Evolutionary conservation across 2,329 filamentous ascomycete species (phyloP), one percentile per base, ranked within the genome.

Genomic region (Colletotrichum destructivum): DNA sequence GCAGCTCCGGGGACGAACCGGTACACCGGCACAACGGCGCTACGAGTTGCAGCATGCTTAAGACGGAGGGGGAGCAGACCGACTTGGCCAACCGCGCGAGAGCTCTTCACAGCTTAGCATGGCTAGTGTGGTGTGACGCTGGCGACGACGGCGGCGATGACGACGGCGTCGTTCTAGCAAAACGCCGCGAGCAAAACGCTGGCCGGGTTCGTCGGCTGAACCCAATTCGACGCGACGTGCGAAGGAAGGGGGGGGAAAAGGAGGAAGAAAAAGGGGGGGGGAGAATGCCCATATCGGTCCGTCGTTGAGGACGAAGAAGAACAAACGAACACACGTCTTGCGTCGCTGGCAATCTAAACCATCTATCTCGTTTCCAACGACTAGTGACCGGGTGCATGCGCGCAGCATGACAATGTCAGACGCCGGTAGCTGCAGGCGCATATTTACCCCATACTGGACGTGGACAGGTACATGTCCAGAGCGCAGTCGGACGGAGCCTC

Each of bases 341-440:
- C 40, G n/a, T 56, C 49, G 35, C 49, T 44, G 42, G 35, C 35
- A 31, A 31, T 31, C 31, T 31, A 31, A 31, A 31, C 5, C 31
- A 31, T 31, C 31, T 8, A 56, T 40, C 52, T 49, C 44, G 21
- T 21, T 38, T 11, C 31, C 31, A 38, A 15, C 31, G n/a, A 35
- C 57, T 26, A 46, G 52, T 40, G 56, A 44, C 51, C 42, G 42
- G 23, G 56, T 57, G 21, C 35, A 67, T 44, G 40, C 26, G 47
- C 23, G 40, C 49, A 42, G 52, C 49, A 62, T 56, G 65, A 57
- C 49, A 62, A 26, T 38, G 62, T 66, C 67, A 70, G 55, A 70
- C 67, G 67, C 67, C 62, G 62, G 62, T 66, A 70, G 62, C 54
- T 66, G 62, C 62, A 69, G 55, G 40, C 46, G 55, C 67, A 69